Evolutionary conservation across 2,329 filamentous ascomycete species (phyloP), one percentile per base, ranked within the genome.

Genomic region (Aspergillus proliferans): DNA sequence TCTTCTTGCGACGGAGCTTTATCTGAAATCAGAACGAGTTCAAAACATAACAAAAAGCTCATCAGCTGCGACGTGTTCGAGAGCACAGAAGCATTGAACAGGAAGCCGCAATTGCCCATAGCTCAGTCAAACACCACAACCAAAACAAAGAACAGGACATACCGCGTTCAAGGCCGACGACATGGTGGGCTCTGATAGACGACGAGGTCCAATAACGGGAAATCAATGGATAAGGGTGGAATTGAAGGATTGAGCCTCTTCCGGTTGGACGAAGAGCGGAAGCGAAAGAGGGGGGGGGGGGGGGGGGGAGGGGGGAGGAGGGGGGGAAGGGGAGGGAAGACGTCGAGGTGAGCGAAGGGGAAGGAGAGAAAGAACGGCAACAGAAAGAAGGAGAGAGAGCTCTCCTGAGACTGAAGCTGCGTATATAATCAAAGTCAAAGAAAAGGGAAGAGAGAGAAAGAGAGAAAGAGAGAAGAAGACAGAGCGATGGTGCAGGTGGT

Each of bases 1-100:
- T 97, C 88, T 98, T 98, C 92, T 98, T 98, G 76, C 89, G 87
- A 77, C 93, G 91, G 72, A 96, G 91, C 87, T 95, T 93, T 76
- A 94, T 88, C 84, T 89, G 49, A 30, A 52, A 47, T 46, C 47
- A 47, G 47, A 56, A 43, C 50, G 38, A 49, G 42, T 22, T 46
- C 45, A 40, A 36, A 12, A 36, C 34, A 36, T n/a, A 36, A 36
- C 14, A n/a, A 36, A 36, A 15, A n/a, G 42, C 26, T 30, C 34
- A 36, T 36, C 34, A 36, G 34, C 34, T 36, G 34, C 34, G 34
- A 18, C 34, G 14, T 18, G 14, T 36, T 36, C 14, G 34, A 36
- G 6, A 36, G 7, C 7, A n/a, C 15, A 7, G 14, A 36, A 36
- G 19, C 10, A 21, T 21, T 40, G 38, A 18, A 19, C 10, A 7